These are phyloP conservation scores for Kingdonia uniflora DNA, from an alignment of 164 flowering plant species.

Conservation along the genomic window DNA sequence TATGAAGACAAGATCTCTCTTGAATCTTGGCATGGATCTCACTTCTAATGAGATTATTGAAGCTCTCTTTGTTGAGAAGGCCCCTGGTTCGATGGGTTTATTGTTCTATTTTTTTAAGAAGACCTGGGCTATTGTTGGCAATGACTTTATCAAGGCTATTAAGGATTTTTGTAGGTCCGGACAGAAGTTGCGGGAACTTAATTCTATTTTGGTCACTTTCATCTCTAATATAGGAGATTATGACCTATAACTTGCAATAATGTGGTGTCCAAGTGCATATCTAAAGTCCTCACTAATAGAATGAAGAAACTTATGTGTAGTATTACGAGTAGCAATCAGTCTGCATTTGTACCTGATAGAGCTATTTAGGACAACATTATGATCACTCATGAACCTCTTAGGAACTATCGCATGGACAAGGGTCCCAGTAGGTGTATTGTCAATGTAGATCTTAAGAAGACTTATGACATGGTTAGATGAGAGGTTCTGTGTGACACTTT, in stretches of 20 bases:
- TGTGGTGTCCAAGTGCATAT: neutral
- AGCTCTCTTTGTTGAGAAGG: neutral
- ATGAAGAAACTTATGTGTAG: neutral
- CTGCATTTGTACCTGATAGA: neutral
- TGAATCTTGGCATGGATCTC: too few species aligned
- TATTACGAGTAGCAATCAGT: neutral
- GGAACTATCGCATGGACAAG: neutral
- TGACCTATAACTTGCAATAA: neutral
- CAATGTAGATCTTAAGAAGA: too few species aligned
- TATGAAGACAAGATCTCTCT: too few species aligned
- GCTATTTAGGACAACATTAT: neutral
- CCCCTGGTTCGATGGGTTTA: neutral
- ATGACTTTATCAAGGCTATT: neutral
- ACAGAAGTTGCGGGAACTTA: neutral
- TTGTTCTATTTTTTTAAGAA: neutral
- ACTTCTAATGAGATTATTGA: too few species aligned
- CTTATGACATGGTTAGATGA: too few species aligned
- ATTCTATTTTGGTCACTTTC: neutral
- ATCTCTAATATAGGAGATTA: neutral
- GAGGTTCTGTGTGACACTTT: too few species aligned
- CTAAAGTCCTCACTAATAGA: neutral
- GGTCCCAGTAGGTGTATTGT: neutral
- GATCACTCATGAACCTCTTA: neutral
- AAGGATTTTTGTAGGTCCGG: neutral
- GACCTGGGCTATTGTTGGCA: neutral